A percentile compares a stretch with the other conserved stretches of the same genome.
Evolutionary conservation across 192 early-diverging fungal species (phyloP).

Genomic region (Coemansia sp.): DNA sequence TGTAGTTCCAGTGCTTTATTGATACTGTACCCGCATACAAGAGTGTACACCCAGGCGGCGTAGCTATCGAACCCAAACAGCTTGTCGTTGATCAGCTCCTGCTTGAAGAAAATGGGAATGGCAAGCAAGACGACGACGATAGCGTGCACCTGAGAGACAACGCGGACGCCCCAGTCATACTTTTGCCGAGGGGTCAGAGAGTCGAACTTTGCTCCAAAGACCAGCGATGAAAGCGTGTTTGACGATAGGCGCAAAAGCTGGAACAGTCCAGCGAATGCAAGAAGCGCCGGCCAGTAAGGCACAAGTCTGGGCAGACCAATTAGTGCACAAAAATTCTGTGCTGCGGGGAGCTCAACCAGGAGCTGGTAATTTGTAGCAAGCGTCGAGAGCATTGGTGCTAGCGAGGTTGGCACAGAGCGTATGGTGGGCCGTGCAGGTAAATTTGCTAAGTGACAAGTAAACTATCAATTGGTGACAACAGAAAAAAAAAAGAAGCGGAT

Average conservation of each 20-base stretch:
- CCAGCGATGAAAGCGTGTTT: conserved; percentile 61
- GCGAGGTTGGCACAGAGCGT: background rate
- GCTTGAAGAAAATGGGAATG: conserved; percentile 70
- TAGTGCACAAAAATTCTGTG: conserved; percentile 55
- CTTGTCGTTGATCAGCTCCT: conserved; percentile 66
- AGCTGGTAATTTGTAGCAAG: conserved; percentile 39
- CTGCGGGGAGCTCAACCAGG: conserved; percentile 46
- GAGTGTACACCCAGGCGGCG: conserved; percentile 76
- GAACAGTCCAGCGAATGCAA: conserved; percentile 59
- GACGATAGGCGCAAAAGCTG: conserved; percentile 65
- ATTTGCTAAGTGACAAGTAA: background rate
- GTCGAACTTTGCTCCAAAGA: conserved; percentile 74
- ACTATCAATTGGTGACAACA: background rate
- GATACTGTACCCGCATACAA: conserved; percentile 77
- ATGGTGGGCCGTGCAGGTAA: conserved; percentile 2
- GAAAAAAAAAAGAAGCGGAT: background rate
- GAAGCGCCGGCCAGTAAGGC: conserved; percentile 69
- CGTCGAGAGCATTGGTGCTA: conserved; percentile 24
- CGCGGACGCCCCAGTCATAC: conserved; percentile 77
- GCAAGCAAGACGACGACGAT: conserved; percentile 67
- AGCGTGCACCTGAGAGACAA: conserved; percentile 81
- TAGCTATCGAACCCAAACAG: conserved; percentile 72
- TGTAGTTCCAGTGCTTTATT: background rate
- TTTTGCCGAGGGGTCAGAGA: conserved; percentile 60
- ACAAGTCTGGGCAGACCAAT: conserved; percentile 63